Base-by-base conservation (phyloP, 2,329 filamentous ascomycete species). In the Diaporthe nobilis region DNA sequence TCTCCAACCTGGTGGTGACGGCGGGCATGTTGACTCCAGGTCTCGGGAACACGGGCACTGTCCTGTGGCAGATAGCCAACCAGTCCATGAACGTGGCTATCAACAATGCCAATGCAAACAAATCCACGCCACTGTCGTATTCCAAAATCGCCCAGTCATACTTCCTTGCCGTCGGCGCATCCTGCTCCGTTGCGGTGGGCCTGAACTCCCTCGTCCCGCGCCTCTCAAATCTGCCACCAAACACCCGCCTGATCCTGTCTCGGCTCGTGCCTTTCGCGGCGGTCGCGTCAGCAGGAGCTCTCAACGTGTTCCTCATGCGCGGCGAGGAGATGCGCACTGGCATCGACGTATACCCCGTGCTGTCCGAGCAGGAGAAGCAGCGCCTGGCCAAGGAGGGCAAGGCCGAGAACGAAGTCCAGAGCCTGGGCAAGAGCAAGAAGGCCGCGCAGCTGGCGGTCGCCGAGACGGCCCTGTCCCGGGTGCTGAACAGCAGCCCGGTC, bases 281-380 rank as follows among this genome's bases (percentile, higher is more conserved):
- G 17, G 97, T 99, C 15, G 96, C 96, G 42, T 94, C 92, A 76
- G 97, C 97, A 5, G 96, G 95, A 81, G 95, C 93, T 1, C 89
- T 99, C 77, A 99, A 99, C 85, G 97, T 98, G 37, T 97, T 98
- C 85, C 90, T 99, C 73, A 99, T 99, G 97, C 95, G 97, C 76
- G 93, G 95, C 78, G 96, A 98, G 85, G 97, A 99, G 87, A 98
- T 99, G 80, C 91, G 94, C 81, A 91, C 91, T 77, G 97, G 97
- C 71, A 99, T 99, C 81, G 95, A 98, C 84, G 92, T 99, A 51
- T 98, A 93, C 84, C 95, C 96, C 1, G 92, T 95, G 9, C 89
- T 96, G 15, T 93, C 92, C 2, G 92, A 92, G 6, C 89, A 88
- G 22, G 92, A 95, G 82, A 94, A 92, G 85, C 85, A 84, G 68